A percentile compares a stretch with the other conserved stretches of the same genome.
Conservation (phyloP, 352 stramenopile species). For the Globisporangium rhizosaccharum region DNA sequence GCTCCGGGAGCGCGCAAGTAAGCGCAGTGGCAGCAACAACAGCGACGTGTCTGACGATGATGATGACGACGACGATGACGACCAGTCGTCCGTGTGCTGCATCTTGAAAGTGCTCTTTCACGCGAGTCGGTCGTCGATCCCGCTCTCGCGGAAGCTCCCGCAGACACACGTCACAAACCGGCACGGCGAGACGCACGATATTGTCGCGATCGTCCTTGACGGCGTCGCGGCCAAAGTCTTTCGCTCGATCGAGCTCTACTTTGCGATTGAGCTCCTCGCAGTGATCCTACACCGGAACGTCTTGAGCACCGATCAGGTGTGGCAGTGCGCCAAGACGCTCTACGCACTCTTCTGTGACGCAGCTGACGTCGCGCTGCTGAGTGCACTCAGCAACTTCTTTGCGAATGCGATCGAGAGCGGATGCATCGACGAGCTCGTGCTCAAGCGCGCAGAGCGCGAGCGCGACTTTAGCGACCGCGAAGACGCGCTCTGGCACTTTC, state of each 20-base stretch:
- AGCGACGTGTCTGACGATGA: constrained; percentile 16
- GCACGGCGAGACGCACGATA: constrained; percentile 23
- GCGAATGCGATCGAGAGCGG: constrained; percentile 53
- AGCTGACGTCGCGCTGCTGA: constrained; percentile 39
- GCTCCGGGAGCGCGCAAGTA: constrained; percentile 23
- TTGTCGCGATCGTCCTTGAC: constrained; percentile 37
- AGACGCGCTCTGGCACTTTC: constrained; percentile 42
- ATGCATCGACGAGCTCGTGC: constrained; percentile 32
- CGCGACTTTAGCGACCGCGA: constrained; percentile 16
- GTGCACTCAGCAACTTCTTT: constrained; percentile 53
- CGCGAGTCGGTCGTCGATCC: constrained; percentile 52
- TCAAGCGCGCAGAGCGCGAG: constrained; percentile 13
- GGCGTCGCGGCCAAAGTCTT: constrained; percentile 25
- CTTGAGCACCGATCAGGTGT: constrained; percentile 43
- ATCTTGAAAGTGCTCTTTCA: constrained; percentile 75
- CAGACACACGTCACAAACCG: constrained; percentile 15
- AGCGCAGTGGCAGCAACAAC: constrained; percentile 13
- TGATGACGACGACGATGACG: constrained; percentile 44
- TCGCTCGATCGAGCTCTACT: constrained; percentile 50
- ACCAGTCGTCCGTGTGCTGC: constrained; percentile 65
- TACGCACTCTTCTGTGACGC: constrained; percentile 35
- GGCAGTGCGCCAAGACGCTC: constrained; percentile 37
- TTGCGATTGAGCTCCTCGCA: constrained; percentile 56
- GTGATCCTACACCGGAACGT: constrained; percentile 55
- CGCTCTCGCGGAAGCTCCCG: constrained; percentile 52